These are phyloP conservation scores for Nicotiana noctiflora DNA, from an alignment of 257 asterid species.

Conservation along the genomic window DNA sequence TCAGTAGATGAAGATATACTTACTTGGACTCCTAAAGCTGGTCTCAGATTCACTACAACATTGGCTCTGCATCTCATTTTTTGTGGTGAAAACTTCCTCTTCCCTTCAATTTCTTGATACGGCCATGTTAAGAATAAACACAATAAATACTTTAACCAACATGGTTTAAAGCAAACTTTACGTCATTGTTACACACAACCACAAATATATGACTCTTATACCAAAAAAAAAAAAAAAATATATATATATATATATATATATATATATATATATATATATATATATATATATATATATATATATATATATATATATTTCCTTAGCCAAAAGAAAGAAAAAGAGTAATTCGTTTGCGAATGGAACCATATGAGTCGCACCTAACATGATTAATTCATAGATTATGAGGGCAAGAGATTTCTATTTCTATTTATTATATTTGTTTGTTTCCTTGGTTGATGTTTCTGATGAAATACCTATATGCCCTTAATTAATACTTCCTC, in stretches of 20 bases:
- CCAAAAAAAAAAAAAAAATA: too few relatives aligned
- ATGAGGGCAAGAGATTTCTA: neutral
- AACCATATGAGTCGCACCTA: neutral
- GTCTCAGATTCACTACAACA: neutral
- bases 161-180: neutral
- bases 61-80: conserved; percentile 1
- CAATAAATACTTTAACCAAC: neutral
- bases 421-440: neutral
- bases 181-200: neutral
- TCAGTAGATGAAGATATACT: neutral
- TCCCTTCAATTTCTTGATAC: neutral
- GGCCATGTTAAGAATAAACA: neutral
- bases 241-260: too few relatives aligned
- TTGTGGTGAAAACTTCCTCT: neutral
- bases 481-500: too few relatives aligned
- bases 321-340: neutral
- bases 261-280: too few relatives aligned
- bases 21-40: conserved; percentile 1
- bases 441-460: neutral
- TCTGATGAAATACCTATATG: neutral
- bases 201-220: neutral
- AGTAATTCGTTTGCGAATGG: neutral
- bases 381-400: neutral
- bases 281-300: too few relatives aligned
- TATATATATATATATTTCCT: too few relatives aligned